Base-by-base conservation (phyloP, 257 asterid species). In the Petrea volubilis region DNA sequence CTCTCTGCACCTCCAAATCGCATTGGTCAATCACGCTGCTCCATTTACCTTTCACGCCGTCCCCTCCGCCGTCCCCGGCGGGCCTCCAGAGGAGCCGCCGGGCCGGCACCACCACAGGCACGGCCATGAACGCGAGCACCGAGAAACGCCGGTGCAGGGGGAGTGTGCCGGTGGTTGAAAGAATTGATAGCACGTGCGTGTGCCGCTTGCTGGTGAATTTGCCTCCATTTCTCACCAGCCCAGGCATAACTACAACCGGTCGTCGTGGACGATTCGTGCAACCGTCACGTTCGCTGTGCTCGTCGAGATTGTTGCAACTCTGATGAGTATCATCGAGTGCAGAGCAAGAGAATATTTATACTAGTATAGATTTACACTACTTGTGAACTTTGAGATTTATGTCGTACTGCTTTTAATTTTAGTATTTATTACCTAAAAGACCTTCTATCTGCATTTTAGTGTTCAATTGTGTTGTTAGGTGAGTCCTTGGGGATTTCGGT, bases 101-200 rank as follows among this genome's bases (percentile, higher is more conserved):
- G 10, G 50, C n/a, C 29, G 56, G 2, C 82, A 66, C 31, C 56
- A 61, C 3, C 83, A 20, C 47, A 12, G 31, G 25, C 27, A 41
- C 29, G 12, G 38, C 1, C 6, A 43, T 12, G 40, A 44, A 4
- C 75, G 10, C n/a, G 61, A 12, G 43, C 64, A 71, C 7, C 13
- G 1, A 8, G 85, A 68, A n/a, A 56, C 83, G 5, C 75, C 77
- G 28, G 28, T 25, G 57, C 88, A 89, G 75, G 73, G 47, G 53
- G 82, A 88, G 23, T 92, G 96, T 92, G 96, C 86, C 82, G 85
- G 75, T 92, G 98, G 98, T 33, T 92, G 73, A 71, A 59, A 31
- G 78, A 78, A 36, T 92, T 25, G 96, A 69, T 47, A 56, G 12
- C 68, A 86, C 29, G 76, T 92, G 97, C 49, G 92, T 87, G 0